Base-by-base conservation (phyloP, 495 filamentous ascomycete genomes). In the Endocarpon pusillum region DNA sequence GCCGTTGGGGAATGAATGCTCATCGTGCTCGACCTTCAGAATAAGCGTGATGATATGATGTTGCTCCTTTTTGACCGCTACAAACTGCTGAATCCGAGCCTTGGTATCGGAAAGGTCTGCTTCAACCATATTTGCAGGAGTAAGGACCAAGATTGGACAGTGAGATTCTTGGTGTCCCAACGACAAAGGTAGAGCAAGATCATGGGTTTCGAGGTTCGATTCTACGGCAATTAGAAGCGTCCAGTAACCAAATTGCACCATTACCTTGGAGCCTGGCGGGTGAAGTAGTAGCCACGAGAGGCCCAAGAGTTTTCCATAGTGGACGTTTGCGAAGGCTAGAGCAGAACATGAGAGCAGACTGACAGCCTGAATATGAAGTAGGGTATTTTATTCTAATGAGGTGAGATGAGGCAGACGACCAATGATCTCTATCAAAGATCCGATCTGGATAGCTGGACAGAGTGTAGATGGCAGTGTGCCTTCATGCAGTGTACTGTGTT, bases 311-410 rank as follows among this genome's bases (percentile, higher is more conserved):
- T 8, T 49, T 51, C 69, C 71, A 76, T 17, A 62, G 55, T 3
- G 51, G 43, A 22, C 65, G 60, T 31, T 56, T 55, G 19, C 71
- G 63, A 23, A 81, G 56, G 17, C 62, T 62, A 6, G 61, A 58
- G 50, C 64, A 72, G 47, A 78, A 65, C 45, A 69, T 62, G 2
- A 36, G 40, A 33, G 33, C 34, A 41, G 34, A 31, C 12, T 28
- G 20, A 4, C 12, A 15, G 6, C 34, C 15, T 14, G 14, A 34
- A 14, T 31, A 19, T 30, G 4, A 21, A 31, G 34, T n/a, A 15
- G n/a, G n/a, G 14, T 26, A n/a, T 5, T 30, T 4, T 34, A 12
- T 26, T 14, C 19, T 5, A 28, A 36, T 12, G 21, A 26, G 34
- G 18, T 15, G 34, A 34, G 12, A 14, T 18, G 11, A 12, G 11